phyloP scores from a whole-genome alignment of 2,329 filamentous ascomycete genomes.

The Claviceps quebecensis region DNA sequence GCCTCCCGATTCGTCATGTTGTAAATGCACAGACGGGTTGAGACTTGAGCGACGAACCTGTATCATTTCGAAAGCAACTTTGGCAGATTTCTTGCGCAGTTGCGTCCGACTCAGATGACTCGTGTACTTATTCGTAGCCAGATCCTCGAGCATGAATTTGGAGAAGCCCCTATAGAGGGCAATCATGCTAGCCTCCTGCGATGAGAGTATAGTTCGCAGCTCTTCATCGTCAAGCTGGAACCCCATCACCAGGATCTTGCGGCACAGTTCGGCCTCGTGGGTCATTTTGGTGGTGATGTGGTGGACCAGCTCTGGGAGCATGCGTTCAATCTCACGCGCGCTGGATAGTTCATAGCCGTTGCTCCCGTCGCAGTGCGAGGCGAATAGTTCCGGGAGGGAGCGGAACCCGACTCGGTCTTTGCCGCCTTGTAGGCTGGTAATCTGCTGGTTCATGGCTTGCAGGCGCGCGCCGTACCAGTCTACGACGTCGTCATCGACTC shows the following conservation, averaged over 20 bases:
- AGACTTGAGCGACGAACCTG: conserved; percentile 10
- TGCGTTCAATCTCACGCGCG: conserved; percentile 15
- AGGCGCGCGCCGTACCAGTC: conserved; percentile 24
- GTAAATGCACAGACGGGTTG: too few species aligned
- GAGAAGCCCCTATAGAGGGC: conserved; percentile 46
- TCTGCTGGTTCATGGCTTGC: conserved; percentile 21
- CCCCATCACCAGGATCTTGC: conserved; percentile 21
- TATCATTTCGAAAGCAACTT: conserved; percentile 21
- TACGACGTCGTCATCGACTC: conserved; percentile 28
- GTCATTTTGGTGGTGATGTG: conserved; percentile 14
- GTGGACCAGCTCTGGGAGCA: conserved; percentile 25
- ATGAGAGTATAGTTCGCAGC: conserved; percentile 14
- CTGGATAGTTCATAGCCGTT: not conserved
- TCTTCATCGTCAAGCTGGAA: conserved; percentile 18
- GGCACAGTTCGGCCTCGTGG: conserved; percentile 16
- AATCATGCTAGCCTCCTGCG: conserved; percentile 23
- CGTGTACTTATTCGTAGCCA: conserved; percentile 14
- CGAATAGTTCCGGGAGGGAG: conserved; percentile 18
- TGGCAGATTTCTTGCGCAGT: conserved; percentile 16
- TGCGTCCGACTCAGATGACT: conserved; percentile 14
- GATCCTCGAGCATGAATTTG: conserved; percentile 34
- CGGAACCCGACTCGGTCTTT: conserved; percentile 15
- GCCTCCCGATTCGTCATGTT: too few species aligned
- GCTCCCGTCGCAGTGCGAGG: conserved; percentile 6
- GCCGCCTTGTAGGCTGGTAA: conserved; percentile 12